Percentiles rank a stretch among this genome's conserved stretches.
phyloP scores from a whole-genome alignment of 2,329 filamentous ascomycete genomes.

The Thielaviopsis euricoi region DNA sequence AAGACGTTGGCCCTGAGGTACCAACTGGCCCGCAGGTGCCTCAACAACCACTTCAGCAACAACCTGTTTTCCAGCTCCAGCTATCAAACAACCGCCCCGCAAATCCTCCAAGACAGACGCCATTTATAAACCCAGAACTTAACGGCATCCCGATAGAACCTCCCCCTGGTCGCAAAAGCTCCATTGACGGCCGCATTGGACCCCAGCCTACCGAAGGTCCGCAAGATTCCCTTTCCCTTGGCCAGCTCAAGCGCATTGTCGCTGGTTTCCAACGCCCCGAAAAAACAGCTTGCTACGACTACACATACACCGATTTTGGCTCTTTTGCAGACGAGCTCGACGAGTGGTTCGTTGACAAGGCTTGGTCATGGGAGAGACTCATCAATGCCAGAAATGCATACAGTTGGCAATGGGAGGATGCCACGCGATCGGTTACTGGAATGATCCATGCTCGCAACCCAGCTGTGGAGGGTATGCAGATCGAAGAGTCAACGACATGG shows the following conservation, averaged over 20 bases:
- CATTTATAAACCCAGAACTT: neutral
- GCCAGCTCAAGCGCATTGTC: conserved; percentile 57
- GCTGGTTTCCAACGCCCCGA: conserved; percentile 56
- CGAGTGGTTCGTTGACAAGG: conserved; percentile 92
- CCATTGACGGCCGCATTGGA: conserved; percentile 19
- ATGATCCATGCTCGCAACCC: conserved; percentile 20
- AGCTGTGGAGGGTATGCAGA: conserved; percentile 6
- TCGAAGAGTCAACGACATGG: conserved; percentile 36
- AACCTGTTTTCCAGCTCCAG: conserved; percentile 1
- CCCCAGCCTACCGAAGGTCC: conserved; percentile 18
- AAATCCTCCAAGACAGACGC: conserved; percentile 1
- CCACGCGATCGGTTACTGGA: conserved; percentile 15
- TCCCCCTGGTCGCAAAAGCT: conserved; percentile 12
- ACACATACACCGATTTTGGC: conserved; percentile 58
- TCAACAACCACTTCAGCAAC: conserved; percentile 1
- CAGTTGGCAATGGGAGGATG: conserved; percentile 54
- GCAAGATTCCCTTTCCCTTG: conserved; percentile 54
- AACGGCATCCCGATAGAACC: neutral
- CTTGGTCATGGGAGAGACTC: conserved; percentile 68
- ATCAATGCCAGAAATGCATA: conserved; percentile 62
- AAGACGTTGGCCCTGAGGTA: conserved; percentile 2
- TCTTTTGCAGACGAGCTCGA: conserved; percentile 77
- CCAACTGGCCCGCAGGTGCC: neutral
- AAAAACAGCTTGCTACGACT: conserved; percentile 59
- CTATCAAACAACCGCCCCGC: neutral